Conservation (phyloP, 148 eudicot genomes). For the Rhododendron molle region DNA sequence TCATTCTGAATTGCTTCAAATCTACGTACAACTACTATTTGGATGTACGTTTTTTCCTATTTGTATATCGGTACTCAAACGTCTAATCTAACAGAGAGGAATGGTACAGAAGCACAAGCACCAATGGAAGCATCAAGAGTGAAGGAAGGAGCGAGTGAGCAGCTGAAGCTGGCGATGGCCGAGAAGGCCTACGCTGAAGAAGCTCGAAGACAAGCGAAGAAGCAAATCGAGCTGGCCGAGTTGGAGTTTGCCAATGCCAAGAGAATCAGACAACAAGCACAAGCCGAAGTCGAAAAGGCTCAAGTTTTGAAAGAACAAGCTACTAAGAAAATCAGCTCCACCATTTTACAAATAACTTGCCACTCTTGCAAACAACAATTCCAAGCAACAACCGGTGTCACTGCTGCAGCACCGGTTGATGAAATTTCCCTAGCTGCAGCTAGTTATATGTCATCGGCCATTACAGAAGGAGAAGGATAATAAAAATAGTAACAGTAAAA, state of each 20-base stretch:
- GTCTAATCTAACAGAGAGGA: neutral
- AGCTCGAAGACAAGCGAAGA: slow-evolving; percentile 23
- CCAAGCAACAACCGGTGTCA: slow-evolving; percentile 4
- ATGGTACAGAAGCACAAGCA: neutral
- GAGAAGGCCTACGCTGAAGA: slow-evolving; percentile 34
- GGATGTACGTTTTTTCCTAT: no score
- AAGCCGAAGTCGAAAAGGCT: slow-evolving; percentile 25
- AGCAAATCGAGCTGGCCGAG: slow-evolving; percentile 32
- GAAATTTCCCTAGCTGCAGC: slow-evolving; percentile 19
- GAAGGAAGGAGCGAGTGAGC: slow-evolving; percentile 44
- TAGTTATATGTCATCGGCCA: slow-evolving; percentile 25
- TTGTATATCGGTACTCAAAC: neutral
- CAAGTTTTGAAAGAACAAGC: slow-evolving; percentile 30
- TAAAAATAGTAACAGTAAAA: neutral
- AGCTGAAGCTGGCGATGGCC: slow-evolving; percentile 44
- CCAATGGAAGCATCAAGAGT: slow-evolving; percentile 15
- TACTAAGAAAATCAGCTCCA: slow-evolving; percentile 19
- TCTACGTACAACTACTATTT: no score
- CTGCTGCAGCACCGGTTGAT: neutral
- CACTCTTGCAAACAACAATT: slow-evolving; percentile 33
- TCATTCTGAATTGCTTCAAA: no score
- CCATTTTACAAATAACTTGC: slow-evolving; percentile 29
- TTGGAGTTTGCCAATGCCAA: slow-evolving; percentile 30
- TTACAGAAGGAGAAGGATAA: slow-evolving; percentile 18
- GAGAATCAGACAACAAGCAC: slow-evolving; percentile 31